Percentiles rank a stretch among this genome's conserved stretches.
phyloP scores from a whole-genome alignment of 2,329 filamentous ascomycete species.

The Dothiorella sarmentorum region DNA sequence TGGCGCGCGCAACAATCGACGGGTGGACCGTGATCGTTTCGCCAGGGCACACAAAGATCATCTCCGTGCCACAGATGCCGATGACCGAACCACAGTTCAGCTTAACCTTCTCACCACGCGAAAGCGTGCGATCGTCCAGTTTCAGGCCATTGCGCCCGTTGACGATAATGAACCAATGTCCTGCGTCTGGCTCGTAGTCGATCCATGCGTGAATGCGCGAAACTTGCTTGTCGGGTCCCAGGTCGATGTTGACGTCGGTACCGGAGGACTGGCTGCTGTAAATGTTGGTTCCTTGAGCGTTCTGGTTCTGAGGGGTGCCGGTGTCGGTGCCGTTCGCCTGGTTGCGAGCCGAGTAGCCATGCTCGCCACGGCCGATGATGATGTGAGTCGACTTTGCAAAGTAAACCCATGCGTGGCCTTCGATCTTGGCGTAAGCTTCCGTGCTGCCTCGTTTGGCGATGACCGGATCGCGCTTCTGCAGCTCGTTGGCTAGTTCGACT shows the following conservation, averaged over 20 bases:
- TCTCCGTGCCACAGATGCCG: conserved; percentile 88
- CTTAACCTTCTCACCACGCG: conserved; percentile 61
- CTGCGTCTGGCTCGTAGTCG: conserved; percentile 42
- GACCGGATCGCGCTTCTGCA: conserved; percentile 35
- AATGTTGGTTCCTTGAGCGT: no score
- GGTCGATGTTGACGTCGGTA: conserved; percentile 75
- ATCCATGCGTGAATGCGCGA: conserved; percentile 51
- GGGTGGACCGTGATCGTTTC: conserved; percentile 67
- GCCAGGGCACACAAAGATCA: conserved; percentile 95
- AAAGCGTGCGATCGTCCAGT: conserved; percentile 70
- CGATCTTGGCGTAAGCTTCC: conserved; percentile 74
- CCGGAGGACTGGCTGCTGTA: conserved; percentile 24
- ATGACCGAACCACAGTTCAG: conserved; percentile 86
- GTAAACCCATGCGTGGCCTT: conserved; percentile 79
- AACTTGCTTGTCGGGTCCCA: conserved; percentile 55
- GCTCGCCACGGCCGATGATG: conserved; percentile 64
- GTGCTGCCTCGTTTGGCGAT: conserved; percentile 44
- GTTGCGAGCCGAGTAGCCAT: conserved; percentile 27
- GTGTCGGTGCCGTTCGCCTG: conserved; percentile 32
- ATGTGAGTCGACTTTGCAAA: conserved; percentile 73
- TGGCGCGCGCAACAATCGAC: conserved; percentile 55
- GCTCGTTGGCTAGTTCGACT: conserved; percentile 54
- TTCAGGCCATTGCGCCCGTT: conserved; percentile 90
- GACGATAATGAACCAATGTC: conserved; percentile 77
- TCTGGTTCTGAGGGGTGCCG: conserved; percentile 21